These are phyloP conservation scores for Xylaria arbuscula DNA, from an alignment of 2,329 filamentous ascomycete species.

Conservation along the genomic window DNA sequence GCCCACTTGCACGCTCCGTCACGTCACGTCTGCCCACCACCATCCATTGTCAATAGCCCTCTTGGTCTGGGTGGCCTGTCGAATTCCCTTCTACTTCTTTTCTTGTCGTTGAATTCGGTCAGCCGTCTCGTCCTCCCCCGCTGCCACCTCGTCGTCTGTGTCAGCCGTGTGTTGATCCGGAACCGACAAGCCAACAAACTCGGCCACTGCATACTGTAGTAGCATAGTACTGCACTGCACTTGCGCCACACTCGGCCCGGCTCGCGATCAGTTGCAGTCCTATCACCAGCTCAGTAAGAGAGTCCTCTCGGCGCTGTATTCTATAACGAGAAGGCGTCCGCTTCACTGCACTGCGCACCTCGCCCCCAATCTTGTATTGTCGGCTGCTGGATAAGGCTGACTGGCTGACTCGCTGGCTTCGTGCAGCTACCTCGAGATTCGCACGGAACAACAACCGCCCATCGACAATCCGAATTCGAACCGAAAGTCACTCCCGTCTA, in stretches of 20 bases:
- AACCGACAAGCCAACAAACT: slow-evolving; percentile 17
- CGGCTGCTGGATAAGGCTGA: slow-evolving; percentile 20
- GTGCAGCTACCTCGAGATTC: slow-evolving; percentile 16
- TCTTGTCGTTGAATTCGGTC: slow-evolving; percentile 43
- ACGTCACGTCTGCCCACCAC: slow-evolving; percentile 49
- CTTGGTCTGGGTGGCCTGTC: slow-evolving; percentile 49
- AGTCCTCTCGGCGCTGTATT: neutral
- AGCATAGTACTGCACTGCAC: slow-evolving; percentile 6
- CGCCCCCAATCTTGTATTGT: no score
- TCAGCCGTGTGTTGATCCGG: slow-evolving; percentile 19
- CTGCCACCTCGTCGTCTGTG: slow-evolving; percentile 22
- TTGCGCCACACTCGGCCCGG: neutral
- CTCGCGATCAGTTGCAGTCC: slow-evolving; percentile 1
- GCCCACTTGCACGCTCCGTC: slow-evolving; percentile 50
- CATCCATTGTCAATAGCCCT: slow-evolving; percentile 46
- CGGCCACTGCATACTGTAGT: neutral
- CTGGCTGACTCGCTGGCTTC: slow-evolving; percentile 14
- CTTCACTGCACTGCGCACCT: no score
- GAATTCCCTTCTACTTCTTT: slow-evolving; percentile 45
- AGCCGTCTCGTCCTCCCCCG: slow-evolving; percentile 27
- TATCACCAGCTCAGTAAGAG: neutral
- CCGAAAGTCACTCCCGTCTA: slow-evolving; percentile 8
- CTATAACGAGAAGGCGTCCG: no score
- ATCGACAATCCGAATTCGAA: slow-evolving; percentile 18
- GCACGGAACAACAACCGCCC: slow-evolving; percentile 19